phyloP scores from a whole-genome alignment of 2,329 filamentous ascomycete species.

The Exserohilum rostratum region DNA sequence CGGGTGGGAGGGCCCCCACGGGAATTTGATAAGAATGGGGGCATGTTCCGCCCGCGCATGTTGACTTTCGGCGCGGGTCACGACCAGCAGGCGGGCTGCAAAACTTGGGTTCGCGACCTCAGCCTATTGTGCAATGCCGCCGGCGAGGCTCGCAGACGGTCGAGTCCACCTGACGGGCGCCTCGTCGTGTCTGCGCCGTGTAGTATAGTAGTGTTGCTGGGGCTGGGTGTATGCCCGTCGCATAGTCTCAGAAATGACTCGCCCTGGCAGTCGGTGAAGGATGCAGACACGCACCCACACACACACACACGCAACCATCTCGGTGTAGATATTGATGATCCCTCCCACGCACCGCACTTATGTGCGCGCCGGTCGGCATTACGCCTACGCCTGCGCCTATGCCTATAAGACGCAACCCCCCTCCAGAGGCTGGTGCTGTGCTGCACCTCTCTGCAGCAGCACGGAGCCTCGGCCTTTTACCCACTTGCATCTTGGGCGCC shows the following conservation, averaged over 20 bases:
- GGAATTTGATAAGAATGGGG: conserved; percentile 23
- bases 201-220: too few species aligned
- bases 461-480: background rate
- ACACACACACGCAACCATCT: background rate
- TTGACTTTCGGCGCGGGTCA: conserved; percentile 7
- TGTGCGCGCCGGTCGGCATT: too few species aligned
- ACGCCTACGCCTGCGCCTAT: too few species aligned
- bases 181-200: too few species aligned
- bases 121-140: conserved; percentile 11
- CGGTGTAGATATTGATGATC: too few species aligned
- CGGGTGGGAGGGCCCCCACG: conserved; percentile 20
- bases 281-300: background rate
- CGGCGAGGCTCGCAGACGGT: background rate
- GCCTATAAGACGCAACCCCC: too few species aligned
- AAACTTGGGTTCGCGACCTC: conserved; percentile 2
- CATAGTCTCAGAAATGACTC: conserved; percentile 9
- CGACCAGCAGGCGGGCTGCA: conserved; percentile 2
- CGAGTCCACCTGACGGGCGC: too few species aligned
- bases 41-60: conserved; percentile 11
- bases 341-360: too few species aligned
- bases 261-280: conserved; percentile 1
- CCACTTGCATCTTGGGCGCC: background rate
- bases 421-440: too few species aligned
- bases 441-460: too few species aligned
- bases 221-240: background rate